These are phyloP conservation scores for Pestalotiopsis sp. DNA, from an alignment of 2,329 filamentous ascomycete genomes.

Conservation along the genomic window DNA sequence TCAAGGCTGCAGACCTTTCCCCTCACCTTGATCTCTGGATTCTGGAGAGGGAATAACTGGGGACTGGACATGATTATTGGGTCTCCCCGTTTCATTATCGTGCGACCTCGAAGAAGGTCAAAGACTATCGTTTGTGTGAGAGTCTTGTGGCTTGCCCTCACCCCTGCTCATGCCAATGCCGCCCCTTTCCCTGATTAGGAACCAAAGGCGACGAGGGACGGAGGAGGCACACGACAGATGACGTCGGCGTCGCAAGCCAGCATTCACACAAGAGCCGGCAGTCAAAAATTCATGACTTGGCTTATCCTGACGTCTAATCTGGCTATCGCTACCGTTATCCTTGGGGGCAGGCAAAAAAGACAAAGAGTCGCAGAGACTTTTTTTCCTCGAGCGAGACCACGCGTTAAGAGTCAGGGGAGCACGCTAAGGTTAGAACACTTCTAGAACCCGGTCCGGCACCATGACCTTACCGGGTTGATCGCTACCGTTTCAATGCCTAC, in stretches of 20 bases:
- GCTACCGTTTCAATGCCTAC: background rate
- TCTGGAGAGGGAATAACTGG: background rate
- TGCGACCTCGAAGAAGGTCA: background rate
- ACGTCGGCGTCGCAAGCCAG: too few relatives aligned
- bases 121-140: background rate
- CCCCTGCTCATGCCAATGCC: too few relatives aligned
- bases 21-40: background rate
- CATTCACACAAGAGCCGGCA: too few relatives aligned
- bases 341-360: background rate
- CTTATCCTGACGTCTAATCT: too few relatives aligned
- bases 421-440: conserved; percentile 6
- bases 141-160: background rate
- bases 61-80: background rate
- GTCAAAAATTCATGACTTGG: too few relatives aligned
- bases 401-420: background rate
- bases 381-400: background rate
- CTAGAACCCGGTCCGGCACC: background rate
- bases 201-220: too few relatives aligned
- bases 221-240: too few relatives aligned
- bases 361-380: background rate
- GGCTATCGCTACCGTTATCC: too few relatives aligned
- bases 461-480: background rate
- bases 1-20: background rate
- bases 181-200: too few relatives aligned
- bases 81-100: conserved; percentile 7